phyloP scores from a whole-genome alignment of 2,329 filamentous ascomycete species.

The Aspergillus fumigatus region DNA sequence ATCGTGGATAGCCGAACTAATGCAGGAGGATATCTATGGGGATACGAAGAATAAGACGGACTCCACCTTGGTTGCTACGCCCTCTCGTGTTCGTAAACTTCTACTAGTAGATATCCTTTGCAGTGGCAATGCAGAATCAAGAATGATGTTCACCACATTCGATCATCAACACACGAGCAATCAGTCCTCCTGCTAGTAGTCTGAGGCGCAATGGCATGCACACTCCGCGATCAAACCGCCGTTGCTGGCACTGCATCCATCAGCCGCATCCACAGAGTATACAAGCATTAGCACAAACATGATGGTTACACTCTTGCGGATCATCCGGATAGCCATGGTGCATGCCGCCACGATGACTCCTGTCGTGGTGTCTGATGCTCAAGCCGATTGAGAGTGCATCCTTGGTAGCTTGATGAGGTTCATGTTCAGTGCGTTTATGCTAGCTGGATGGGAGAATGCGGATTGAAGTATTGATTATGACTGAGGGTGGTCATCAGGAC shows the following conservation, averaged over 20 bases:
- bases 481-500: background rate
- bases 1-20: background rate
- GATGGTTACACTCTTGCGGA: background rate
- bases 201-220: background rate
- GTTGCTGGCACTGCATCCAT: background rate
- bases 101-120: too few relatives aligned
- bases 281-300: background rate
- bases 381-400: background rate
- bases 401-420: background rate
- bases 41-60: background rate
- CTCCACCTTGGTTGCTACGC: background rate
- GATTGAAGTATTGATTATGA: background rate
- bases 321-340: background rate
- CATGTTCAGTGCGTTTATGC: too few relatives aligned
- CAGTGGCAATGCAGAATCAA: too few relatives aligned
- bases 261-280: background rate
- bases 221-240: background rate
- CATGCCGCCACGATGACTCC: background rate
- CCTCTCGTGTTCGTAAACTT: background rate
- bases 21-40: background rate
- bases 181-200: background rate
- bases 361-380: background rate
- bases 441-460: too few relatives aligned
- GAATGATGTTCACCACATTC: background rate
- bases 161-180: background rate